Evolutionary conservation across 1,284 basidiomycete species (phyloP), one percentile per base, ranked within the genome.

Genomic region (Trametes versicolor): DNA sequence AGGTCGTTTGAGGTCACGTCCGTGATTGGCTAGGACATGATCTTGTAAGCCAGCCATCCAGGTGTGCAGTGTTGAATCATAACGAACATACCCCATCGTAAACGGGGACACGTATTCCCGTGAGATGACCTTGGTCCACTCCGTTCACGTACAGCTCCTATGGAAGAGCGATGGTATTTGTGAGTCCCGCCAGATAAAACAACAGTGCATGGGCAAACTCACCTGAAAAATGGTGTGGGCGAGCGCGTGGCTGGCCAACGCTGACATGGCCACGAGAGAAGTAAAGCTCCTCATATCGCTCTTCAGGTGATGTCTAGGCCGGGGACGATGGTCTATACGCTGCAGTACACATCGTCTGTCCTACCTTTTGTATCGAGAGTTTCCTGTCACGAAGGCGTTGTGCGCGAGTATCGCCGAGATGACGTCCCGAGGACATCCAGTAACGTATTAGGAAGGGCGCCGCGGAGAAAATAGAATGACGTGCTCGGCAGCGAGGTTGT

Each of bases 1-100:
- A 88, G 57, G 71, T 87, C 78, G 73, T 85, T 86, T 0, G 84
- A 86, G 5, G 80, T 85, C 4, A 86, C 83, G 68, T 86, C 82
- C 39, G 70, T 83, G 62, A 87, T 85, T 10, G 85, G 83, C 84
- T 86, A 60, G 37, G 5, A 10, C 10, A 17, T 17, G n/a, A 43
- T n/a, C n/a, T n/a, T n/a, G 29, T 32, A 32, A 32, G 29, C 29
- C 8, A 32, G 29, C 29, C 8, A 32, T 8, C 3, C 29, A 32
- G 5, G 41, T 17, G 13, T 25, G n/a, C 8, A 5, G n/a, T 21
- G 12, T 17, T 17, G 23, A 49, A 9, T 19, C 23, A n/a, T 13
- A 9, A 12, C 27, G 17, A 4, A 75, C 82, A 13, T 72, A 85
- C 84, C 4, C 84, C 84, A 68, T 86, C 82, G 68, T 84, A 85